These are phyloP conservation scores for Malassezia dermatis DNA, from an alignment of 1,284 basidiomycete species.

Conservation along the genomic window DNA sequence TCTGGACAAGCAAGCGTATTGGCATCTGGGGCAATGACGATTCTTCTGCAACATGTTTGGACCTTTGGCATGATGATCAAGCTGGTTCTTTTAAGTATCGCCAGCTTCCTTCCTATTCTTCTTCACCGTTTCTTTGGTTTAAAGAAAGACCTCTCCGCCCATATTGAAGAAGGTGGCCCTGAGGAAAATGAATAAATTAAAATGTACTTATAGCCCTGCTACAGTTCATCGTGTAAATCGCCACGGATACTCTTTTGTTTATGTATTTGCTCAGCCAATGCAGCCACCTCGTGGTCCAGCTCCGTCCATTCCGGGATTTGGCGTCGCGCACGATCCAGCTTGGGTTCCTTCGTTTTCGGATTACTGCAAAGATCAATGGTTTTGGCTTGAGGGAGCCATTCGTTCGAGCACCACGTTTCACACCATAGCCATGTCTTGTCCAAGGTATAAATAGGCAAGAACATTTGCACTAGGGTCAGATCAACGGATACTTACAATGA, in stretches of 20 bases:
- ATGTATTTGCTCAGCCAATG: conserved; percentile 35
- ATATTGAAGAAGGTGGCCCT: background rate
- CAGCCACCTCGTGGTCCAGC: conserved; percentile 58
- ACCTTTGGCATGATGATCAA: conserved; percentile 36
- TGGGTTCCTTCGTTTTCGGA: conserved; percentile 71
- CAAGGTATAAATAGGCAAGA: conserved; percentile 36
- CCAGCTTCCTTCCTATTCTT: conserved; percentile 31
- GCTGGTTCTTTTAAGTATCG: conserved; percentile 27
- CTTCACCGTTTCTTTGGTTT: conserved; percentile 18
- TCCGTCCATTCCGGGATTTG: conserved; percentile 95
- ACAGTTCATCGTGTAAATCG: conserved; percentile 10
- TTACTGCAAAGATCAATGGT: conserved; percentile 48
- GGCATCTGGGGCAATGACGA: conserved; percentile 29
- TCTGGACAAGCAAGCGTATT: conserved; percentile 8
- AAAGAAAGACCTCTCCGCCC: background rate
- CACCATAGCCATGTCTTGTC: conserved; percentile 46
- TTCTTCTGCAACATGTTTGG: conserved; percentile 34
- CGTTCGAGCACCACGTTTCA: conserved; percentile 44
- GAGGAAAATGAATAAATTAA: background rate
- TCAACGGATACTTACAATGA: conserved; percentile 53
- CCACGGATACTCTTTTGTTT: background rate
- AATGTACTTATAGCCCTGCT: background rate
- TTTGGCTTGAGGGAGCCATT: conserved; percentile 37
- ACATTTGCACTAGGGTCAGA: conserved; percentile 43
- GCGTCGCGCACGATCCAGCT: conserved; percentile 70